These are phyloP conservation scores for Cryptosporidium tyzzeri DNA, from an alignment of 169 alveolate genomes.

Conservation along the genomic window DNA sequence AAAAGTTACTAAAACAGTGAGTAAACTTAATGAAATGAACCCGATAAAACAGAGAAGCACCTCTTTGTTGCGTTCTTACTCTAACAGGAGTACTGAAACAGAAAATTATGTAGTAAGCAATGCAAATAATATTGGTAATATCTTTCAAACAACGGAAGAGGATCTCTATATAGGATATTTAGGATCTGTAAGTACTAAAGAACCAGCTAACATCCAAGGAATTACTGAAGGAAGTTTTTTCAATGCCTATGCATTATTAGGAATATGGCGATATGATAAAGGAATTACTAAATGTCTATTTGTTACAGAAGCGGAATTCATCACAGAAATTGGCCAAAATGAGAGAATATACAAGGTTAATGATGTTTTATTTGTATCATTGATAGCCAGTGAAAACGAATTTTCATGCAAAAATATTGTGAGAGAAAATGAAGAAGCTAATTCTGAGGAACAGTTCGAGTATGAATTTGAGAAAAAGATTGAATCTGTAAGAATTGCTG, in stretches of 20 bases:
- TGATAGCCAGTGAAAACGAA: not conserved
- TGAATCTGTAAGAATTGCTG: conserved; percentile 46
- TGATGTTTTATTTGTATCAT: conserved; percentile 12
- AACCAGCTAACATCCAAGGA: not conserved
- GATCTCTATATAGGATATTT: conserved; percentile 50
- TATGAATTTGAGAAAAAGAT: conserved; percentile 10
- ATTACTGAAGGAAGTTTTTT: not conserved
- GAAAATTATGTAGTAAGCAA: not conserved
- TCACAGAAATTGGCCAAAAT: conserved; percentile 44
- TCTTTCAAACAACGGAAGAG: conserved; percentile 9
- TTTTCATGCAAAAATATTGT: not conserved
- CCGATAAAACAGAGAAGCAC: not conserved
- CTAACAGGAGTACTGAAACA: not conserved
- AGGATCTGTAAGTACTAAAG: conserved; percentile 63
- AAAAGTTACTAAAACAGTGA: conserved; percentile 1
- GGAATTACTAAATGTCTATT: conserved; percentile 62
- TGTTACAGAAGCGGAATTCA: conserved; percentile 65
- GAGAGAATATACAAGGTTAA: conserved; percentile 56
- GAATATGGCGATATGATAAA: conserved; percentile 66
- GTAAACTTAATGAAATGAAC: not conserved
- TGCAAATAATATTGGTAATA: not conserved
- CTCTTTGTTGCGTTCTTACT: not conserved
- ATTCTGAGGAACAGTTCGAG: not conserved
- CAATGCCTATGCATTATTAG: conserved; percentile 46
- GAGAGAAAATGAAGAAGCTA: not conserved